Percentiles rank a stretch among this genome's conserved stretches.
These are phyloP conservation scores for Peronospora tabacina DNA, from an alignment of 352 stramenopile genomes.

Conservation along the genomic window DNA sequence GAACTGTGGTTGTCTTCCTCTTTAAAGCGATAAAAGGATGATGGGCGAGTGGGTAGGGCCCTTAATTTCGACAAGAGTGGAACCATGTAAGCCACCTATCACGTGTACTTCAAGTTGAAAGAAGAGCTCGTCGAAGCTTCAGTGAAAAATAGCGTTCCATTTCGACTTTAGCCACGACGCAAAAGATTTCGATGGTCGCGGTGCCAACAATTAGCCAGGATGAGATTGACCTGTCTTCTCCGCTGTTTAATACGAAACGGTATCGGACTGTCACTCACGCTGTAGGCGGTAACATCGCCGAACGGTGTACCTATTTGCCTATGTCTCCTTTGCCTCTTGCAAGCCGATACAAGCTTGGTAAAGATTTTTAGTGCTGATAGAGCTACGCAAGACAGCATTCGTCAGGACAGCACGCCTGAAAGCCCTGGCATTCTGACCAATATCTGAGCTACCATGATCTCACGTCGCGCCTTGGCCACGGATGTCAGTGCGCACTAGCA, in stretches of 20 bases:
- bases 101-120: slow-evolving; percentile 1
- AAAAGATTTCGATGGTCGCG: no score
- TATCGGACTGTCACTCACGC: slow-evolving; percentile 62
- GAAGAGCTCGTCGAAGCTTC: slow-evolving; percentile 11
- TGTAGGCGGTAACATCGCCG: slow-evolving; percentile 23
- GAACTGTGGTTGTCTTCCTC: slow-evolving; percentile 3
- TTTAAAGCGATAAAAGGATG: slow-evolving; percentile 19
- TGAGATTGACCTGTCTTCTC: slow-evolving; percentile 53
- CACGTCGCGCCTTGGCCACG: slow-evolving; percentile 47
- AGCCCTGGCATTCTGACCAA: slow-evolving; percentile 77
- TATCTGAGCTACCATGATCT: slow-evolving; percentile 79
- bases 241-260: slow-evolving; percentile 45
- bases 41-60: slow-evolving; percentile 9
- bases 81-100: slow-evolving; percentile 9
- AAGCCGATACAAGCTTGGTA: slow-evolving; percentile 53
- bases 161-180: slow-evolving; percentile 4
- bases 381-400: slow-evolving; percentile 62
- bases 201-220: neutral
- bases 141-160: slow-evolving; percentile 7
- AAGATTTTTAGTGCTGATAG: slow-evolving; percentile 55
- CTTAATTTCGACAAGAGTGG: slow-evolving; percentile 17
- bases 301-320: neutral
- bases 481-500: slow-evolving; percentile 57
- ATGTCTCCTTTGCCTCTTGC: neutral
- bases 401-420: slow-evolving; percentile 84